Conservation (phyloP, 139 green algal genomes). For the Nannochloris sp. region DNA sequence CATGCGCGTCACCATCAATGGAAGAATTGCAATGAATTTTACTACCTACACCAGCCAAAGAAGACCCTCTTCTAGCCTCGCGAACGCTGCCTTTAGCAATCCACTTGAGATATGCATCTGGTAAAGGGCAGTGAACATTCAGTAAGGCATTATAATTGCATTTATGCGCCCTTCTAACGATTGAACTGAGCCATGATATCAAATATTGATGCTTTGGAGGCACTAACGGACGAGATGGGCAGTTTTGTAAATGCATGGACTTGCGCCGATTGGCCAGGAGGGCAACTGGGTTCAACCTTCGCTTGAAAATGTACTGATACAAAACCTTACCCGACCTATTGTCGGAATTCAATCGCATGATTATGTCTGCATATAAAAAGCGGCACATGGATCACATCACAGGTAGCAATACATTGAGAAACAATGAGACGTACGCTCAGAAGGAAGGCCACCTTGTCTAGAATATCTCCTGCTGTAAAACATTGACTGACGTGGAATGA, state of each 20-base stretch:
- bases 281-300: conserved; percentile 13
- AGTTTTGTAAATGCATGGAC: conserved; percentile 2
- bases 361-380: conserved; percentile 30
- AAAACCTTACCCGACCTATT: conserved; percentile 15
- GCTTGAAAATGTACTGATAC: conserved; percentile 32
- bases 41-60: too few species aligned
- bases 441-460: conserved; percentile 33
- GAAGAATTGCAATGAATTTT: background rate
- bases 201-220: conserved; percentile 16
- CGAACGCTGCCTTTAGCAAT: background rate
- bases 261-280: background rate
- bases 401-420: background rate
- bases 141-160: conserved; percentile 56
- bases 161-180: conserved; percentile 29
- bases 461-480: conserved; percentile 58
- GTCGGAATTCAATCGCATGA: conserved; percentile 20
- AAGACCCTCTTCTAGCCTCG: too few species aligned
- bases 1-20: background rate
- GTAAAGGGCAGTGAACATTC: conserved; percentile 64
- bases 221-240: conserved; percentile 3
- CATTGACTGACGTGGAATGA: conserved; percentile 30
- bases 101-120: conserved; percentile 1
- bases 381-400: background rate
- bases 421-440: conserved; percentile 31
- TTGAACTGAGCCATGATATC: conserved; percentile 9